Evolutionary conservation across 2,329 filamentous ascomycete species (phyloP), one percentile per base, ranked within the genome.

Genomic region (Thielaviopsis ethacetica): DNA sequence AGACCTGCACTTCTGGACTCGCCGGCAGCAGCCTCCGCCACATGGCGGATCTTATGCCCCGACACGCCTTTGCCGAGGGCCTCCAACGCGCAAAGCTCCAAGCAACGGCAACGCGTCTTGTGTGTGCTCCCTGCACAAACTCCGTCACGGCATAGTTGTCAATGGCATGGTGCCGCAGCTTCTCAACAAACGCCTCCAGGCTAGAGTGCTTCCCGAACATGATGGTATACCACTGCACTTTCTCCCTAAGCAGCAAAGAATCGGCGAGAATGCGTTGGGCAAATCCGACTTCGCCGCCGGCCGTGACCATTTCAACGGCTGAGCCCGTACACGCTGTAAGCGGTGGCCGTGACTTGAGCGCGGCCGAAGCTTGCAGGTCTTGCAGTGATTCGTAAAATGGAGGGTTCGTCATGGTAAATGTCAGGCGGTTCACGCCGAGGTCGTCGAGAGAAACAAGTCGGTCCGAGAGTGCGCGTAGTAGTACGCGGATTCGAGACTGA

Each of bases 381-480:
- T 76, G 71, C 2, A 78, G 72, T 0, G 87, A 90, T n/a, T 76
- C 70, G 73, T 96, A 97, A 72, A 98, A 98, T 0, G 93, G 93
- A 0, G 93, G 93, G 64, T 98, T 98, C 63, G 86, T 91, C 83
- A 97, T 94, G 61, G 81, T 83, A 68, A 97, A 96, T 67, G 91
- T 84, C 51, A 95, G 75, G 2, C 62, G 66, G 7, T 72, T 67
- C 4, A 79, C 67, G 22, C 68, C 70, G 0, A 83, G 66, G 0
- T 75, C 75, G 47, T 82, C 73, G 0, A 89, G 67, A 0, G 86
- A 83, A 5, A 97, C 76, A 1, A 96, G 71, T 0, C 72, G 65
- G 41, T 78, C 79, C 0, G 72, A 67, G 0, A 73, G 64, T 0
- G 72, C 69, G 1, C 82, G 82, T 49, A 76, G 68, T 0, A 88